Conservation (phyloP, 2,329 filamentous ascomycete genomes). For the Arthrinium phaeospermum region DNA sequence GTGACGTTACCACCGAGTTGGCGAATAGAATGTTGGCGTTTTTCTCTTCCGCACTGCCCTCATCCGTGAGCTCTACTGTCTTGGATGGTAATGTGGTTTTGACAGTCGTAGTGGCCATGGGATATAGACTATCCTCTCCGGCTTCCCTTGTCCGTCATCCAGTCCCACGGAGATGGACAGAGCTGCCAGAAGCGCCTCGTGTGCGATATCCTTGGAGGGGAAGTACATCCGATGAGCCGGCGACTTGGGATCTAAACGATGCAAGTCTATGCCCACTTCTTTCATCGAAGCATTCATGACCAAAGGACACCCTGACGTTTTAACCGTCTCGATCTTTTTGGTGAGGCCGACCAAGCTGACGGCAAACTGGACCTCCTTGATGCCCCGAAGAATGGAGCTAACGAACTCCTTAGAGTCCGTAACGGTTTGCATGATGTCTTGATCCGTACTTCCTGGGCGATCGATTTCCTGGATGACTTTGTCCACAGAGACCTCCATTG, state of each 20-base stretch:
- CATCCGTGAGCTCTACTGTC: conserved; percentile 79
- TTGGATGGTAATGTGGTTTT: conserved; percentile 95
- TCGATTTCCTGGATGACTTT: conserved; percentile 79
- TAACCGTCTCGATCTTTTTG: conserved; percentile 74
- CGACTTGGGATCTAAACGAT: conserved; percentile 89
- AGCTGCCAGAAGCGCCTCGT: conserved; percentile 90
- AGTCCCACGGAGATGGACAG: conserved; percentile 91
- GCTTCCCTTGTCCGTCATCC: conserved; percentile 85
- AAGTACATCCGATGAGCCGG: conserved; percentile 99
- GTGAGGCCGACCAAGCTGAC: conserved; percentile 89
- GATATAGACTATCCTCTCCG: conserved; percentile 87
- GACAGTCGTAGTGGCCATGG: conserved; percentile 95
- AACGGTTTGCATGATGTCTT: conserved; percentile 78
- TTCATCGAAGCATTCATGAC: conserved; percentile 92
- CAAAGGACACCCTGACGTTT: conserved; percentile 71
- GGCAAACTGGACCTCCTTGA: conserved; percentile 96
- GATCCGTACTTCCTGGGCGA: conserved; percentile 66
- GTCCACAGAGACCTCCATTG: conserved; percentile 68
- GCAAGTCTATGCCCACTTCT: conserved; percentile 90
- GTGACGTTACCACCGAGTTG: conserved; percentile 94
- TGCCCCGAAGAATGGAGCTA: conserved; percentile 85
- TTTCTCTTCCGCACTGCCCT: conserved; percentile 77
- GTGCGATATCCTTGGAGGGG: conserved; percentile 86
- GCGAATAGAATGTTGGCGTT: conserved; percentile 97
- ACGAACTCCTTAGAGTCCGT: conserved; percentile 93